These are phyloP conservation scores for Limonium bicolor DNA, from an alignment of 148 eudicot species.

Conservation along the genomic window DNA sequence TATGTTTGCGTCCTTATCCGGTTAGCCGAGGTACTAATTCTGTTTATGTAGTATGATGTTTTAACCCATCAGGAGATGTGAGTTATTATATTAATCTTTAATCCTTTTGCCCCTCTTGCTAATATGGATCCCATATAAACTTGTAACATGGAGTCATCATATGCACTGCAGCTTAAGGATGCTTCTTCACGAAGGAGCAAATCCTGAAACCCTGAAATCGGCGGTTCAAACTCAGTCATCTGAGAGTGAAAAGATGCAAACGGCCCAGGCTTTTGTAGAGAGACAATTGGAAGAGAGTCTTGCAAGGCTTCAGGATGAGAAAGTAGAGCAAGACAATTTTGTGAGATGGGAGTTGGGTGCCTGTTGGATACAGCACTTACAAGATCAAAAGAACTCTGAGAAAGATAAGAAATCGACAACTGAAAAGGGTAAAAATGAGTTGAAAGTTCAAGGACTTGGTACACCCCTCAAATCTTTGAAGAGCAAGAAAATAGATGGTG, in stretches of 20 bases:
- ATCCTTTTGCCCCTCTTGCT: no score
- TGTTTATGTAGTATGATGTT: no score
- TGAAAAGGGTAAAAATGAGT: constrained; percentile 71
- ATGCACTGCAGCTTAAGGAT: constrained; percentile 73
- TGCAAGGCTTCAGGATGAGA: constrained; percentile 60
- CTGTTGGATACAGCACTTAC: constrained; percentile 98
- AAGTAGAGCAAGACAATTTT: constrained; percentile 32
- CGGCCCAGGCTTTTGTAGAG: constrained; percentile 52
- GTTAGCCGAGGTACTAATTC: no score
- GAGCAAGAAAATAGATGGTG: constrained; percentile 59
- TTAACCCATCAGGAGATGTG: no score
- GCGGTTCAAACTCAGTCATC: constrained; percentile 15
- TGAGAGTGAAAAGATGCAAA: constrained; percentile 33
- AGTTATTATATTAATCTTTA: no score
- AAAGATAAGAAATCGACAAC: constrained; percentile 65
- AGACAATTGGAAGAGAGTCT: constrained; percentile 61
- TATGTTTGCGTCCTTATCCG: background rate
- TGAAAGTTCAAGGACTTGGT: constrained; percentile 97
- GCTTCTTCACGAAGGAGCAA: constrained; percentile 65
- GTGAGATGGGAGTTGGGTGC: constrained; percentile 99
- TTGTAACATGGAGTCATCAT: no score
- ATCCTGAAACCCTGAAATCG: constrained; percentile 31
- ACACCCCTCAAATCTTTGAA: constrained; percentile 81
- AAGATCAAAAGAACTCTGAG: constrained; percentile 78
- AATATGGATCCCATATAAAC: no score